phyloP scores from a whole-genome alignment of 202 grass and related monocot species.

The Eragrostis tef region DNA sequence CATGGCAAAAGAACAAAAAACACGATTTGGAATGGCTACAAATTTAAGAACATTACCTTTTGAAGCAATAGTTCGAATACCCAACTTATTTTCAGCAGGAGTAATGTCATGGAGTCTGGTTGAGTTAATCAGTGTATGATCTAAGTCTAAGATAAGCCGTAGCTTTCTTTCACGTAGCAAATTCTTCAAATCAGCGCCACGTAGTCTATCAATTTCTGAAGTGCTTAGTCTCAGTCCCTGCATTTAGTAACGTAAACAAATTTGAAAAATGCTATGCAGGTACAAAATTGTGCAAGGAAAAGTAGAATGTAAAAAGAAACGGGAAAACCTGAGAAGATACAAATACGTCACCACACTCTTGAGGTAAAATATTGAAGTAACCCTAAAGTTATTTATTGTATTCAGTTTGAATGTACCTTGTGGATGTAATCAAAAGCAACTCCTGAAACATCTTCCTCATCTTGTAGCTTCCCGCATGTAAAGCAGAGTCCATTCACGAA shows the following conservation, averaged over 20 bases:
- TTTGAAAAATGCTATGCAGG: not conserved
- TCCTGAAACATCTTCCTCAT: conserved; percentile 66
- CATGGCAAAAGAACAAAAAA: not conserved
- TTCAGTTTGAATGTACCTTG: conserved; percentile 50
- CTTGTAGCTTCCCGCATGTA: conserved; percentile 58
- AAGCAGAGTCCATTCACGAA: conserved; percentile 62
- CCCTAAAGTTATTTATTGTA: conserved; percentile 8
- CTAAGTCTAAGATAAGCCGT: conserved; percentile 83
- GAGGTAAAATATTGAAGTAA: conserved; percentile 8
- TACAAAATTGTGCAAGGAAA: conserved; percentile 20
- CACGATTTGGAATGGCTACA: not conserved
- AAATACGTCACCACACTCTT: not conserved
- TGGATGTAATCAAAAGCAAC: conserved; percentile 74
- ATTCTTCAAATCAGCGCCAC: conserved; percentile 66
- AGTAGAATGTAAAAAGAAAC: conserved; percentile 11
- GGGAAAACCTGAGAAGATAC: not conserved
- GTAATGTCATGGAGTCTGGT: conserved; percentile 60
- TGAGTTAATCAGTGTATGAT: conserved; percentile 88
- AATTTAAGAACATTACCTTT: conserved; percentile 38
- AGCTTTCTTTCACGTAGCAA: conserved; percentile 74
- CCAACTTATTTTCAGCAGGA: conserved; percentile 65
- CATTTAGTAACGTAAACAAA: conserved; percentile 32
- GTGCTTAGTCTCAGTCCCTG: conserved; percentile 73
- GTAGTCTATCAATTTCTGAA: conserved; percentile 80
- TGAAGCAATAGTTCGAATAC: conserved; percentile 46